Conservation (phyloP, 108 stramenopile genomes). For the Pelagomonas calceolata region DNA sequence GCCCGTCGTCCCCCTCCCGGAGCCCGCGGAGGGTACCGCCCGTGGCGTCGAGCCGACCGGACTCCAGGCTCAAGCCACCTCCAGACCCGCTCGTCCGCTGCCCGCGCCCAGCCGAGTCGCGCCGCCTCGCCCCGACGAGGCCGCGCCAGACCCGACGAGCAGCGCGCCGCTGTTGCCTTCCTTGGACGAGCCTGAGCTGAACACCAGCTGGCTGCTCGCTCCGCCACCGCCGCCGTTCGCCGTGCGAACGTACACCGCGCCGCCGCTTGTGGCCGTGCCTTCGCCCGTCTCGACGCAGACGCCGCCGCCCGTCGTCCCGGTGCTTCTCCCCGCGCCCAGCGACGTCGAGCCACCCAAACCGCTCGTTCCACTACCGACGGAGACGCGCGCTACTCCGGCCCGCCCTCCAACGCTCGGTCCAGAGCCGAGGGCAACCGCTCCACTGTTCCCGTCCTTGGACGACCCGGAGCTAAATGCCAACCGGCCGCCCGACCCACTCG, state of each 20-base stretch:
- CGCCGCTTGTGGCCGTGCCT: neutral
- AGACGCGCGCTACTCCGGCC: neutral
- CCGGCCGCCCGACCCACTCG: neutral
- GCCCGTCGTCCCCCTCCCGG: no score
- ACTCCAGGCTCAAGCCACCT: neutral
- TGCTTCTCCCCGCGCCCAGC: neutral
- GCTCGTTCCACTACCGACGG: conserved; percentile 3
- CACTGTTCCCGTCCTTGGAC: neutral
- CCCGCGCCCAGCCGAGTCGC: neutral
- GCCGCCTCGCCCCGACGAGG: neutral
- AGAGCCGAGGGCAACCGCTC: neutral
- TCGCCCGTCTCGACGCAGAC: neutral
- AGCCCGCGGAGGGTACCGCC: no score
- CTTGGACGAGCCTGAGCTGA: no score
- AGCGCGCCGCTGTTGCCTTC: neutral
- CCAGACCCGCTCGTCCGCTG: neutral
- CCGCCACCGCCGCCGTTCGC: no score
- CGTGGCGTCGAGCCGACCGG: no score
- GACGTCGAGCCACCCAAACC: neutral
- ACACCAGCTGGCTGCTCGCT: no score
- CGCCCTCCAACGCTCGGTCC: neutral
- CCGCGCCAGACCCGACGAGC: neutral
- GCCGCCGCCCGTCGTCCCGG: neutral
- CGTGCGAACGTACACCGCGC: no score
- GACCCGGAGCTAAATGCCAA: neutral